Conservation (phyloP, 495 filamentous ascomycete genomes). For the Aspergillus funiculosus region DNA sequence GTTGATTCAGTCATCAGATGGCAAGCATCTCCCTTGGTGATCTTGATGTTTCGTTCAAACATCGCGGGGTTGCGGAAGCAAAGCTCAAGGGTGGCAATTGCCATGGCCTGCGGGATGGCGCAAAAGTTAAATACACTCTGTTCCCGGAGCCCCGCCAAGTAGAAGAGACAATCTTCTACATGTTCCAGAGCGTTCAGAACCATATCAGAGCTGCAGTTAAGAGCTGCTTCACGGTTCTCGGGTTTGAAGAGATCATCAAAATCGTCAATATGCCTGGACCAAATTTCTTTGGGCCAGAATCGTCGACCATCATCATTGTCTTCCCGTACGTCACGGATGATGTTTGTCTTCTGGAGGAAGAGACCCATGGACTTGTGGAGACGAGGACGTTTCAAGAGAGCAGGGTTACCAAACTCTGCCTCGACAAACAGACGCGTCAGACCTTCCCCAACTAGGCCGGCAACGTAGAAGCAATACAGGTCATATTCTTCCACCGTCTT, state of each 20-base stretch:
- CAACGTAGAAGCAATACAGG: slow-evolving; percentile 94
- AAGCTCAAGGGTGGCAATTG: slow-evolving; percentile 84
- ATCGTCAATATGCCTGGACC: slow-evolving; percentile 85
- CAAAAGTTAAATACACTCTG: slow-evolving; percentile 99
- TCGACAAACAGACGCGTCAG: slow-evolving; percentile 87
- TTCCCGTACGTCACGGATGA: slow-evolving; percentile 91
- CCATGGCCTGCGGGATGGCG: slow-evolving; percentile 97
- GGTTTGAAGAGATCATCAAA: slow-evolving; percentile 87
- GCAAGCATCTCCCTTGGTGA: slow-evolving; percentile 92
- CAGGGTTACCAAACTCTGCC: slow-evolving; percentile 79
- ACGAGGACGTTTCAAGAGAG: slow-evolving; percentile 66
- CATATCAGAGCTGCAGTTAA: slow-evolving; percentile 93
- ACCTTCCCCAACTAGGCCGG: slow-evolving; percentile 93
- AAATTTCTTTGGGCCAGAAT: slow-evolving; percentile 94
- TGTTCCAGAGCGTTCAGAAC: slow-evolving; percentile 81
- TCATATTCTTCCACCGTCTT: slow-evolving; percentile 85
- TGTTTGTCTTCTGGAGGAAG: slow-evolving; percentile 96
- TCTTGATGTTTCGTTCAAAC: slow-evolving; percentile 87
- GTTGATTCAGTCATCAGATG: slow-evolving; percentile 85
- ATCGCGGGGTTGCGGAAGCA: slow-evolving; percentile 90
- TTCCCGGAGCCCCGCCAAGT: slow-evolving; percentile 91
- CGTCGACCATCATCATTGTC: slow-evolving; percentile 79
- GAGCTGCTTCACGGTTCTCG: slow-evolving; percentile 68
- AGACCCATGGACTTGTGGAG: slow-evolving; percentile 95
- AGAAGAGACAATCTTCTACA: slow-evolving; percentile 90